phyloP scores from a whole-genome alignment of 1,284 basidiomycete genomes.

The Kalmanozyma brasiliensis region DNA sequence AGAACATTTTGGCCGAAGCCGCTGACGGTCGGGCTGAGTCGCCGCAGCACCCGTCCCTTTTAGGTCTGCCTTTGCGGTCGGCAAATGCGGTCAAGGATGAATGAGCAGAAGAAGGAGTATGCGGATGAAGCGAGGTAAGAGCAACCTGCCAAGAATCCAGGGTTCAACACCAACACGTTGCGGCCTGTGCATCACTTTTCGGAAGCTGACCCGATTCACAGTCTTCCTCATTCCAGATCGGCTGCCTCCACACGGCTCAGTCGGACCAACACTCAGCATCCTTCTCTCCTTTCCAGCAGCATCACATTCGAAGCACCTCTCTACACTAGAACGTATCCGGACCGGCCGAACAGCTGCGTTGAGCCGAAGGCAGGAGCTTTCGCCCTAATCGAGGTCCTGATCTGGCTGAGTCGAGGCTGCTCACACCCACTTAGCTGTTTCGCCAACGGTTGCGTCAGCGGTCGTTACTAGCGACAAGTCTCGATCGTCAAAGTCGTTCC shows the following conservation, averaged over 20 bases:
- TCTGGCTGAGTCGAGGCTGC: too few relatives aligned
- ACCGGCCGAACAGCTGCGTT: too few relatives aligned
- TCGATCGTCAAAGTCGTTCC: not conserved
- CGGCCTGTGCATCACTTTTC: constrained; percentile 3
- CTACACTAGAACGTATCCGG: too few relatives aligned
- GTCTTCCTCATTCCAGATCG: too few relatives aligned
- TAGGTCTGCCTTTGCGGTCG: too few relatives aligned
- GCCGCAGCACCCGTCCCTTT: not conserved
- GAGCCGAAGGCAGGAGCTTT: too few relatives aligned
- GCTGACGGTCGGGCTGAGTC: too few relatives aligned
- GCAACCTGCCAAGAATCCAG: too few relatives aligned
- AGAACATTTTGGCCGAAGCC: constrained; percentile 26
- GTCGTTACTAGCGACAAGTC: too few relatives aligned
- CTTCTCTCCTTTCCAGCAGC: not conserved
- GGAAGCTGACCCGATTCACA: constrained; percentile 9
- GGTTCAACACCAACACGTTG: too few relatives aligned
- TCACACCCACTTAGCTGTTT: too few relatives aligned
- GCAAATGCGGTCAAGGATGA: not conserved
- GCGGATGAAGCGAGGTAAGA: constrained; percentile 7
- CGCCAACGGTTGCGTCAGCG: not conserved
- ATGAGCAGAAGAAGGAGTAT: not conserved
- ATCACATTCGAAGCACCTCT: not conserved
- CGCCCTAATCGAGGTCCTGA: too few relatives aligned
- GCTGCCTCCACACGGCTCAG: constrained; percentile 2
- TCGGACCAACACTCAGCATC: constrained; percentile 6